Percentiles rank a stretch among this genome's conserved stretches.
phyloP scores from a whole-genome alignment of 208 protist species.

The Trypanosoma lewisi region DNA sequence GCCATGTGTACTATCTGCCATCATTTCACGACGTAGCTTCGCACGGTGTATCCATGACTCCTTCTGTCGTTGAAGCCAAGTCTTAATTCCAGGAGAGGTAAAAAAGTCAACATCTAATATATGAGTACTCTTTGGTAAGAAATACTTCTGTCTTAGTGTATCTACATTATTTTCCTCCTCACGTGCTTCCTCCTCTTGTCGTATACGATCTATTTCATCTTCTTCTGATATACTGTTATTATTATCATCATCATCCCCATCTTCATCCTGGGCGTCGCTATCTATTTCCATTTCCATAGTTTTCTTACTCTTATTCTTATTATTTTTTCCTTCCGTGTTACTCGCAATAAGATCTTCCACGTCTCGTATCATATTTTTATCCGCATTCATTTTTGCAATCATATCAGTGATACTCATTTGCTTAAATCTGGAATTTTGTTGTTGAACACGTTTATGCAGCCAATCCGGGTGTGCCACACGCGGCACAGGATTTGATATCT shows the following conservation, averaged over 20 bases:
- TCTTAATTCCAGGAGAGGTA: conserved; percentile 24
- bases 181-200: conserved; percentile 53
- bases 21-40: conserved; percentile 71
- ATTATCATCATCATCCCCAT: conserved; percentile 27
- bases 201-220: conserved; percentile 45
- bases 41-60: conserved; percentile 74
- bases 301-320: not conserved
- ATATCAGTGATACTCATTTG: conserved; percentile 67
- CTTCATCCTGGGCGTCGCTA: not conserved
- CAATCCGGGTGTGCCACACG: conserved; percentile 97
- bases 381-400: conserved; percentile 43
- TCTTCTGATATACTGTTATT: conserved; percentile 28
- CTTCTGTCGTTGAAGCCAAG: conserved; percentile 57
- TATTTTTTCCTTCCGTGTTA: conserved; percentile 7
- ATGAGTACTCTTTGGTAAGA: conserved; percentile 56
- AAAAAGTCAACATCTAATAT: conserved; percentile 82
- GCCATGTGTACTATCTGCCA: conserved; percentile 28
- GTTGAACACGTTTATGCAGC: conserved; percentile 92
- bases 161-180: conserved; percentile 36
- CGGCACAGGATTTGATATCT: conserved; percentile 96
- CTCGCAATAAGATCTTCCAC: conserved; percentile 54
- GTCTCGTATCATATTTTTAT: conserved; percentile 23
- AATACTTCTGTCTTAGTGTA: conserved; percentile 52
- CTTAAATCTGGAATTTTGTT: conserved; percentile 75
- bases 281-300: too few species aligned